phyloP scores from a whole-genome alignment of 805 yeast genomes.

The Teunomyces panamensis region DNA sequence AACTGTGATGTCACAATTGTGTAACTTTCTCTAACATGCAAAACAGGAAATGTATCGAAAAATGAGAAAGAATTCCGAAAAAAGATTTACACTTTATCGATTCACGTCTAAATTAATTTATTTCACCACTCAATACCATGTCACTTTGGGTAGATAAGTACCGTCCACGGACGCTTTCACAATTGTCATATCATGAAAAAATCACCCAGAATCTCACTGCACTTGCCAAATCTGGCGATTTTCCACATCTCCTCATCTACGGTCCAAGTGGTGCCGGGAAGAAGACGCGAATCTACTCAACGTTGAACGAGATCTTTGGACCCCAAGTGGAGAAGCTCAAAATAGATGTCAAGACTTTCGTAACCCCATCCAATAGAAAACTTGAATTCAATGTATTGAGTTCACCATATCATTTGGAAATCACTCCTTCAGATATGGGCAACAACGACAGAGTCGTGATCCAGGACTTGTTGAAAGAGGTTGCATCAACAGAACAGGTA shows the following conservation, averaged over 20 bases:
- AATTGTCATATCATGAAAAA: slow-evolving; percentile 62
- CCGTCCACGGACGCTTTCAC: slow-evolving; percentile 68
- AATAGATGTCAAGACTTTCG: slow-evolving; percentile 85
- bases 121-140: slow-evolving; percentile 41
- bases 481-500: slow-evolving; percentile 95
- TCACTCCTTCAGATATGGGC: slow-evolving; percentile 97
- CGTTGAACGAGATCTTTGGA: slow-evolving; percentile 79
- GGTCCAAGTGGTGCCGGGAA: slow-evolving; percentile 98
- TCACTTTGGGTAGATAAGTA: slow-evolving; percentile 96
- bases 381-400: slow-evolving; percentile 92
- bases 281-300: slow-evolving; percentile 84
- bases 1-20: too few relatives aligned
- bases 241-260: slow-evolving; percentile 88
- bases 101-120: slow-evolving; percentile 7
- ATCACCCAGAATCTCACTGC: slow-evolving; percentile 65
- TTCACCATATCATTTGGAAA: slow-evolving; percentile 85
- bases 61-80: not conserved
- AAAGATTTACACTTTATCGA: not conserved
- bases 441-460: slow-evolving; percentile 92
- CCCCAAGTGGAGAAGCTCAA: slow-evolving; percentile 72
- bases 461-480: slow-evolving; percentile 88
- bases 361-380: slow-evolving; percentile 69
- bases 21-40: not conserved
- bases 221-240: slow-evolving; percentile 67
- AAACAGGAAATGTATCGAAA: not conserved